A percentile compares a stretch with the other conserved stretches of the same genome.
Conservation (phyloP, 83 land plant genomes). For the Thuja plicata region DNA sequence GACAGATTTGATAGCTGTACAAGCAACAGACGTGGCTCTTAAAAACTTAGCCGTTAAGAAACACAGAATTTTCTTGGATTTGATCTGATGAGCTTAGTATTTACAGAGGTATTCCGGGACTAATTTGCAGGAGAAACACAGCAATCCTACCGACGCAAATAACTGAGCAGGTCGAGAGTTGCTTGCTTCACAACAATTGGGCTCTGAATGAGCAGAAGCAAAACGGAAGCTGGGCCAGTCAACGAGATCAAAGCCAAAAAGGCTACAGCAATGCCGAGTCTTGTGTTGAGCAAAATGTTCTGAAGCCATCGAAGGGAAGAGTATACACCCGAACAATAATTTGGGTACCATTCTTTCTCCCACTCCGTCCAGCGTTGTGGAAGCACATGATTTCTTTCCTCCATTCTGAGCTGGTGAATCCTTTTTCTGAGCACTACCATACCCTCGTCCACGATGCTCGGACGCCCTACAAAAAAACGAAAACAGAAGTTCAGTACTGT, state of each 20-base stretch:
- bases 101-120: neutral
- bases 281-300: neutral
- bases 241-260: neutral
- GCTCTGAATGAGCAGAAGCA: neutral
- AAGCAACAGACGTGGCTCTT: too few species aligned
- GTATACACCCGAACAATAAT: neutral
- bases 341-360: conserved; percentile 1
- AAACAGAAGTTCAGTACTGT: too few species aligned
- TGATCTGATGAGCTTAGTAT: too few species aligned
- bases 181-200: neutral
- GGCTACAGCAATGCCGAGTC: neutral
- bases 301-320: neutral
- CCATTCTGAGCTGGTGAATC: conserved; percentile 10
- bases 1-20: too few species aligned
- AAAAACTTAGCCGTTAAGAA: too few species aligned
- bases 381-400: neutral
- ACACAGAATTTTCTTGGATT: too few species aligned
- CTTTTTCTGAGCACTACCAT: conserved; percentile 12
- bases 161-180: neutral
- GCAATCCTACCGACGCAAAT: too few species aligned
- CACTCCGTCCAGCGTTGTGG: conserved; percentile 10
- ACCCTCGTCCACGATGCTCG: conserved; percentile 4
- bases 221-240: neutral
- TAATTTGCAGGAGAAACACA: neutral
- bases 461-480: neutral